A percentile compares a stretch with the other conserved stretches of the same genome.
Evolutionary conservation across 345 rosid species (phyloP).

Genomic region (Pistacia vera): DNA sequence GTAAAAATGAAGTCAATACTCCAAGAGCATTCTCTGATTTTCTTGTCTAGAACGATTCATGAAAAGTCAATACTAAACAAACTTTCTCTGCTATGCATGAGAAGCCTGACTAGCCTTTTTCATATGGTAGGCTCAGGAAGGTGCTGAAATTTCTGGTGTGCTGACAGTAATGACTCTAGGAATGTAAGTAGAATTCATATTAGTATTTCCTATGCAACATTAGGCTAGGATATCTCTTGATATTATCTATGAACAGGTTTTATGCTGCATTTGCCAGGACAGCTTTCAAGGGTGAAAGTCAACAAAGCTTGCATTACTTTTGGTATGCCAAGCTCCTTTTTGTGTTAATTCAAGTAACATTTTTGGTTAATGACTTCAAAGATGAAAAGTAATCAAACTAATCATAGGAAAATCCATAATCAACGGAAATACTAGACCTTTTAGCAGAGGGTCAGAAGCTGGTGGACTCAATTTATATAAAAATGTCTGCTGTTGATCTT

Average conservation of each 20-base stretch:
- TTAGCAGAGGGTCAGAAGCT: not conserved
- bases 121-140: slow-evolving; percentile 84
- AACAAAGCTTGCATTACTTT: slow-evolving; percentile 92
- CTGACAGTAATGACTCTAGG: slow-evolving; percentile 97
- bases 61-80: not conserved
- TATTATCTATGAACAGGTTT: slow-evolving; percentile 59
- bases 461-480: not conserved
- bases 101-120: slow-evolving; percentile 19
- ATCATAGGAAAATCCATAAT: not conserved
- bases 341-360: slow-evolving; percentile 3
- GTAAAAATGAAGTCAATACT: not conserved
- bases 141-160: slow-evolving; percentile 85
- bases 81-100: slow-evolving; percentile 1
- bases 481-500: not conserved
- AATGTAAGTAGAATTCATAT: slow-evolving; percentile 63
- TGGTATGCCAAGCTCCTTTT: slow-evolving; percentile 52
- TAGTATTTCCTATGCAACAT: slow-evolving; percentile 14
- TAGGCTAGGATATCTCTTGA: slow-evolving; percentile 17
- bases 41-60: not conserved
- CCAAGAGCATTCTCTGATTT: not conserved
- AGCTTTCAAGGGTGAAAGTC: slow-evolving; percentile 93
- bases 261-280: slow-evolving; percentile 90
- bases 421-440: not conserved
- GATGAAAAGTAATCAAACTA: not conserved
- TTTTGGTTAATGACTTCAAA: not conserved